Base-by-base conservation (phyloP, 495 filamentous ascomycete genomes). In the Trichoderma virens region DNA sequence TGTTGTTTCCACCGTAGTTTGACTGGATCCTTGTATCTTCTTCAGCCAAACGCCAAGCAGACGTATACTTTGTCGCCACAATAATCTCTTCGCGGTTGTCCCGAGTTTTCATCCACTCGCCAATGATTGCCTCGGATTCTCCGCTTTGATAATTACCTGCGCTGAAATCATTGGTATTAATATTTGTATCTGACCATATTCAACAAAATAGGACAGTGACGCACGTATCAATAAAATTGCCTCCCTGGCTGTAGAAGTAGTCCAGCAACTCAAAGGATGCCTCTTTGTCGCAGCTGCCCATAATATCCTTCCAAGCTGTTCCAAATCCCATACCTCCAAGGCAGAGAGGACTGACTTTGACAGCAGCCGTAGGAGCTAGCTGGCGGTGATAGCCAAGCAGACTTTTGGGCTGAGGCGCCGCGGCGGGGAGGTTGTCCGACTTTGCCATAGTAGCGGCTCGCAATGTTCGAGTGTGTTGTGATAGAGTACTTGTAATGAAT, bases 151-250 rank as follows among this genome's bases (percentile, higher is more conserved):
- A 90, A 70, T 75, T 80, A 65, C 82, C 86, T 34, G 84, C 79
- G 4, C 51, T 56, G 8, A 8, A 14, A 8, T 20, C 43, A 25
- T 47, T 5, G 2, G n/a, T 9, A 47, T n/a, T 41, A 16, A 47
- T n/a, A 2, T 20, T 25, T 9, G 18, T 0, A 20, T 20, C n/a
- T 6, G 5, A 9, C 8, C 18, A 20, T 5, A 20, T 20, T 25
- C 0, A 18, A 9, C 30, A 6, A 30, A 13, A 28, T 13, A 14
- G 51, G 2, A 6, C 2, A 4, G 3, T 0, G 25, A 56, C 51
- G 23, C 51, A 56, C 6, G 85, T 87, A 68, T 90, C 86, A 66
- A 89, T 84, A 73, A 90, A 88, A 73, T 90, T 89, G 61, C 86
- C 86, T 32, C 86, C 86, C 39, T 78, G 71, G 5, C 72, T 71